Conservation (phyloP, 345 rosid species). For the Streptanthus diversifolius region DNA sequence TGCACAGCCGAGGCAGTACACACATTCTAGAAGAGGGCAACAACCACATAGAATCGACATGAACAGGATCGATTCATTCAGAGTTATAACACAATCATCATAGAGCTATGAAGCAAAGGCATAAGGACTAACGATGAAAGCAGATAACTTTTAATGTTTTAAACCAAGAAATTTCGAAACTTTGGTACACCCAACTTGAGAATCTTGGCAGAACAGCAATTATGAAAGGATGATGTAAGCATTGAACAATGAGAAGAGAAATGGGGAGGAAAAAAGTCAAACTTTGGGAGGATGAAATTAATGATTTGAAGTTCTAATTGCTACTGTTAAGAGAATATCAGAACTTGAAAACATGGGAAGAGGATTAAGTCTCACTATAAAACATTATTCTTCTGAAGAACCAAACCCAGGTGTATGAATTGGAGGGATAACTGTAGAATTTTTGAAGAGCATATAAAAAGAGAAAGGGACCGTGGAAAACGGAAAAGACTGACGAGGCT, state of each 20-base stretch:
- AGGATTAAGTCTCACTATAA: background rate
- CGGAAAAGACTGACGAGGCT: background rate
- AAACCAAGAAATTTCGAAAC: conserved; percentile 8
- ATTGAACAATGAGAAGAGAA: background rate
- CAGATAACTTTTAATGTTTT: background rate
- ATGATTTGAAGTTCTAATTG: background rate
- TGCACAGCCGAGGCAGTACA: conserved; percentile 91
- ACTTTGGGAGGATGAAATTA: conserved; percentile 1
- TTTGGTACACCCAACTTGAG: conserved; percentile 1
- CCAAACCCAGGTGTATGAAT: background rate
- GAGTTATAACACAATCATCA: background rate
- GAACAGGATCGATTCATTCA: conserved; percentile 6
- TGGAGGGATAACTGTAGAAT: background rate
- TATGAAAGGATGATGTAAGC: background rate
- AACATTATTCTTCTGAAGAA: background rate
- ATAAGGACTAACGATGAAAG: background rate
- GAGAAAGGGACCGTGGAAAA: background rate
- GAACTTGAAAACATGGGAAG: background rate
- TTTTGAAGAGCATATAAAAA: background rate
- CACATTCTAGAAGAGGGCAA: conserved; percentile 82
- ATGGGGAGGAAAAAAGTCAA: background rate
- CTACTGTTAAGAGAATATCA: background rate
- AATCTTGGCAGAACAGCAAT: background rate
- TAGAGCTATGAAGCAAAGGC: background rate
- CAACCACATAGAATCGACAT: conserved; percentile 86